phyloP scores from a whole-genome alignment of 2,329 filamentous ascomycete genomes.

The Botryotinia globosa region DNA sequence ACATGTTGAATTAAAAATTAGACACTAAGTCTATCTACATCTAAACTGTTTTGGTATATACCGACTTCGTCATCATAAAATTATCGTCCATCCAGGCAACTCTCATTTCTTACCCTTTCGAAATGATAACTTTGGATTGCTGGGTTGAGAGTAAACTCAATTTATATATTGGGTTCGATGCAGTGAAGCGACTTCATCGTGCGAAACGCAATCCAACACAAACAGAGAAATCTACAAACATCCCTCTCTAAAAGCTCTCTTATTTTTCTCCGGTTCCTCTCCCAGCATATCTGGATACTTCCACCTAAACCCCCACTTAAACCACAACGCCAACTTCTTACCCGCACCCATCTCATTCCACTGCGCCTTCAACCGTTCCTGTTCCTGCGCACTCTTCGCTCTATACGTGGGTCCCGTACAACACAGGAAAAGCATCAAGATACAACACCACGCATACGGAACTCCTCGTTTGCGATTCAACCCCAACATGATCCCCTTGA shows the following conservation, averaged over 20 bases:
- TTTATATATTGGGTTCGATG: not conserved
- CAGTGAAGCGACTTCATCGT: not conserved
- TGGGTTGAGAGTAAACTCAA: not conserved
- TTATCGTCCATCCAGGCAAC: not conserved
- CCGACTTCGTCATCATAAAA: not conserved
- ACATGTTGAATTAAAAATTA: not conserved
- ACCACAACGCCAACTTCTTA: conserved; percentile 14
- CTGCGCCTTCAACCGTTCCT: conserved; percentile 21
- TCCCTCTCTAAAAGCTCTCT: conserved; percentile 24
- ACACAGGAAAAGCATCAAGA: conserved; percentile 26
- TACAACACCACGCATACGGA: conserved; percentile 30
- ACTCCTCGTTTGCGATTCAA: conserved; percentile 27
- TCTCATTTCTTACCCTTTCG: too few species aligned
- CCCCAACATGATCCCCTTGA: conserved; percentile 30
- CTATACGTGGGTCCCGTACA: conserved; percentile 29
- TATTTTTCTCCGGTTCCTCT: conserved; percentile 26
- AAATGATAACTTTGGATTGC: not conserved
- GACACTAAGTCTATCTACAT: not conserved
- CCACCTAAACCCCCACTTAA: conserved; percentile 31
- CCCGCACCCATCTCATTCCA: conserved; percentile 19
- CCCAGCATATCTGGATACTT: conserved; percentile 30
- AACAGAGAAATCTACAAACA: conserved; percentile 9
- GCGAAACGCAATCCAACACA: not conserved
- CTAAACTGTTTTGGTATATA: not conserved
- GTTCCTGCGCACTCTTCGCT: conserved; percentile 29